Evolutionary conservation across 257 asterid genomes (phyloP).

Genomic region (Solanum paucissectum): DNA sequence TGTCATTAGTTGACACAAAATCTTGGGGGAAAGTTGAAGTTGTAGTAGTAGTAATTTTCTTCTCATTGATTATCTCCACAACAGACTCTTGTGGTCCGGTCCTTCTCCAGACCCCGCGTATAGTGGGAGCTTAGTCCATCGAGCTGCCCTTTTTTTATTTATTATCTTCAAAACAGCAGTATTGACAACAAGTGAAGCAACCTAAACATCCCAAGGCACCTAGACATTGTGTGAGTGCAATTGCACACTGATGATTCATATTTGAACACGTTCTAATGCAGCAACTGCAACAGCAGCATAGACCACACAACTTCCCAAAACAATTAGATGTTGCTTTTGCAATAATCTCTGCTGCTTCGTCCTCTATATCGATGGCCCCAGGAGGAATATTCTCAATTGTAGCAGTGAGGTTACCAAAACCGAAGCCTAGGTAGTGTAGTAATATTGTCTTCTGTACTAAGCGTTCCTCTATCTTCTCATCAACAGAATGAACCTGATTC

Average conservation of each 20-base stretch:
- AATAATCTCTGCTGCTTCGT: slow-evolving; percentile 48
- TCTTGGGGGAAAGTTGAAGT: not conserved
- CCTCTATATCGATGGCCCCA: slow-evolving; percentile 24
- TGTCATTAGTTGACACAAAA: not conserved
- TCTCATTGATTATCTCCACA: slow-evolving; percentile 27
- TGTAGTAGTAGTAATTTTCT: not conserved
- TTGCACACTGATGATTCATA: slow-evolving; percentile 64
- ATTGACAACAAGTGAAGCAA: slow-evolving; percentile 49
- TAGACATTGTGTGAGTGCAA: slow-evolving; percentile 51
- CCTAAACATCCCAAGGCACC: slow-evolving; percentile 68
- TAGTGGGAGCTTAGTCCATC: not conserved
- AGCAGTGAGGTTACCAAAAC: slow-evolving; percentile 66
- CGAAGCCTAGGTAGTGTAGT: slow-evolving; percentile 33
- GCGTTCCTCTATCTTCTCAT: slow-evolving; percentile 29
- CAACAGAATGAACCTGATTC: slow-evolving; percentile 26
- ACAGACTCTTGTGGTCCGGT: slow-evolving; percentile 8
- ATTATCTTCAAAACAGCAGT: slow-evolving; percentile 43
- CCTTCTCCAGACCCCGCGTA: not conserved
- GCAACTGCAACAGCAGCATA: slow-evolving; percentile 75
- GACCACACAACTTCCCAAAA: slow-evolving; percentile 47
- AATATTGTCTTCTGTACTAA: slow-evolving; percentile 17
- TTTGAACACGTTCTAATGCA: slow-evolving; percentile 49
- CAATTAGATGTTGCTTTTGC: slow-evolving; percentile 57
- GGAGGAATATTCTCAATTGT: slow-evolving; percentile 61
- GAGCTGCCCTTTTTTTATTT: not conserved